These are phyloP conservation scores for Pythium dissimile DNA, from an alignment of 352 stramenopile species.

Conservation along the genomic window DNA sequence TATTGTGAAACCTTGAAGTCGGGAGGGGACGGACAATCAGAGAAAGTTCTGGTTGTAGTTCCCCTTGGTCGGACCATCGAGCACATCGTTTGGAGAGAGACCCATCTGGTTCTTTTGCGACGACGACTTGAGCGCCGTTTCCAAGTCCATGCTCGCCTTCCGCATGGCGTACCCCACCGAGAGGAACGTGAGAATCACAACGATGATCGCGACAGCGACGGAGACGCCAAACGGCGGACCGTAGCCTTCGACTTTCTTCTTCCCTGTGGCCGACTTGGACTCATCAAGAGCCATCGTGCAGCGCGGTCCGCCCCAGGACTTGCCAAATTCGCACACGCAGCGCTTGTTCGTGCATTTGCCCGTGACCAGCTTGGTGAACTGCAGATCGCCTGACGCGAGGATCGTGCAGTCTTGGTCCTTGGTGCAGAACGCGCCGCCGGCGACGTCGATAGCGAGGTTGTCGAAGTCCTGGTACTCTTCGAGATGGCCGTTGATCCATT, in stretches of 20 bases:
- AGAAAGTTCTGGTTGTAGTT: conserved; percentile 18
- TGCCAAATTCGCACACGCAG: conserved; percentile 36
- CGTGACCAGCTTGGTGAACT: conserved; percentile 17
- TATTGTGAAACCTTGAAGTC: no score
- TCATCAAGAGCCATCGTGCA: conserved; percentile 26
- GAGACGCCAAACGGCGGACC: conserved; percentile 17
- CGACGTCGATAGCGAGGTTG: conserved; percentile 28
- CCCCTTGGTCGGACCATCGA: conserved; percentile 5
- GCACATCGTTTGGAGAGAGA: conserved; percentile 5
- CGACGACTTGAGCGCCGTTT: conserved; percentile 10
- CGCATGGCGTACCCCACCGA: conserved; percentile 13
- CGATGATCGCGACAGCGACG: conserved; percentile 8
- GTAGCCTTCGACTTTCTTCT: conserved; percentile 13
- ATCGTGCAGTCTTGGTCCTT: conserved; percentile 34
- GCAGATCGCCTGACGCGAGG: conserved; percentile 11
- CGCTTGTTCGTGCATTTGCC: conserved; percentile 34
- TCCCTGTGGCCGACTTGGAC: conserved; percentile 4
- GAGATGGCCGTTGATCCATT: conserved; percentile 40
- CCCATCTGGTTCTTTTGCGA: conserved; percentile 10
- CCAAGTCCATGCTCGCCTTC: neutral
- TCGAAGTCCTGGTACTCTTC: conserved; percentile 32
- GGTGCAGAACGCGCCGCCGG: conserved; percentile 23
- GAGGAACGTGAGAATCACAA: conserved; percentile 11
- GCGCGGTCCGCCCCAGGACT: conserved; percentile 30
- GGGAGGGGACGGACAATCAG: no score